Evolutionary conservation across 2,329 filamentous ascomycete species (phyloP), one percentile per base, ranked within the genome.

Genomic region (Epichloe coenophiala): DNA sequence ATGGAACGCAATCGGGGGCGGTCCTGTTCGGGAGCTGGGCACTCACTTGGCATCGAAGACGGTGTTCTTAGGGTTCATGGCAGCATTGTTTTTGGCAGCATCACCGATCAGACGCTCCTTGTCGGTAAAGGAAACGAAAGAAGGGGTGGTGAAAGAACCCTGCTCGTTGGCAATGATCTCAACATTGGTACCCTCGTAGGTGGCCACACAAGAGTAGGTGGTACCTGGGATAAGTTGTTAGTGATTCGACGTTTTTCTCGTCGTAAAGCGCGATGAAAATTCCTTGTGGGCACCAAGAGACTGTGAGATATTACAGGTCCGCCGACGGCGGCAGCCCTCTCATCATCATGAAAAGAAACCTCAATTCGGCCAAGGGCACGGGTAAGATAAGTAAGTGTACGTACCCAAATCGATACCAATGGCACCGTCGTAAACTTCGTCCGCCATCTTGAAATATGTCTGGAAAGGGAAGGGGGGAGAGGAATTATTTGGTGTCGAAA

Each of bases 121-220:
- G 66, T 91, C 84, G 70, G 89, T 96, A 83, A 98, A 98, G 64
- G 88, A 95, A 69, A 98, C 93, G 80, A 96, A 98, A 52, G 93
- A 97, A 61, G 93, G 93, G 58, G 93, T 97, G 68, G 93, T 97
- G 77, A 95, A 95, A 76, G 83, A 90, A 81, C 91, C 91, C 84
- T 97, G 91, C 82, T 97, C 91, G 77, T 97, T 97, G 85, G 91
- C 91, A 73, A 97, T 96, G 81, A 98, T 98, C 75, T 98, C 93
- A 72, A 97, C 91, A 84, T 95, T 96, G 80, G 81, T 91, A 72
- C 93, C 93, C 77, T 97, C 93, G 77, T 97, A 98, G 75, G 86
- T 94, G 75, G 93, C 93, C 77, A 97, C 93, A 75, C 93, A 98
- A 68, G 93, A 97, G 83, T 98, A 98, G 74, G 93, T 98, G 64